phyloP scores from a whole-genome alignment of 2,329 filamentous ascomycete genomes.

The Colletotrichum sp. region DNA sequence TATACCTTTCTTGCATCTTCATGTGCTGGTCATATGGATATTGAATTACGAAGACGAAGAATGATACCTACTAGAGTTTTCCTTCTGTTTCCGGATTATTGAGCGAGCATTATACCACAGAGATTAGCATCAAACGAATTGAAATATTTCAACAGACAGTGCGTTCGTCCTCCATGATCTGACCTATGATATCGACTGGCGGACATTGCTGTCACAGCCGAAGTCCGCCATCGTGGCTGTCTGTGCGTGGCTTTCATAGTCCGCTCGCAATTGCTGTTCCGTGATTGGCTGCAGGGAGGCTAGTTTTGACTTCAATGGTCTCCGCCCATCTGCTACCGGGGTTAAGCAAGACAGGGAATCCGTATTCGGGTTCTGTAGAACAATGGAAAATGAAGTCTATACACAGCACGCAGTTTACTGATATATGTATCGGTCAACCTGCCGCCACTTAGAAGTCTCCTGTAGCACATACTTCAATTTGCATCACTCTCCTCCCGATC shows the following conservation, averaged over 20 bases:
- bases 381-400: neutral
- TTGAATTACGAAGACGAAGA: neutral
- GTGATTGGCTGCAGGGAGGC: neutral
- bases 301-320: neutral
- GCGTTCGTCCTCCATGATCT: neutral
- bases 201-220: neutral
- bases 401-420: neutral
- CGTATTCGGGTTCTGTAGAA: neutral
- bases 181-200: fast-evolving
- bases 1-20: neutral
- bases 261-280: neutral
- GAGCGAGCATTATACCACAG: neutral
- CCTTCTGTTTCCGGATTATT: neutral
- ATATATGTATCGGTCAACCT: neutral
- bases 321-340: neutral
- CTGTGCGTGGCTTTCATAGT: neutral
- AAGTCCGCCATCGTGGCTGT: neutral
- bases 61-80: neutral
- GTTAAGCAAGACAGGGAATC: neutral
- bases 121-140: neutral
- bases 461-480: neutral
- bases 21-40: neutral
- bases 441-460: neutral
- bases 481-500: neutral
- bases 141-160: fast-evolving